phyloP scores from a whole-genome alignment of 2,329 filamentous ascomycete species.

The Penicillium sp. region DNA sequence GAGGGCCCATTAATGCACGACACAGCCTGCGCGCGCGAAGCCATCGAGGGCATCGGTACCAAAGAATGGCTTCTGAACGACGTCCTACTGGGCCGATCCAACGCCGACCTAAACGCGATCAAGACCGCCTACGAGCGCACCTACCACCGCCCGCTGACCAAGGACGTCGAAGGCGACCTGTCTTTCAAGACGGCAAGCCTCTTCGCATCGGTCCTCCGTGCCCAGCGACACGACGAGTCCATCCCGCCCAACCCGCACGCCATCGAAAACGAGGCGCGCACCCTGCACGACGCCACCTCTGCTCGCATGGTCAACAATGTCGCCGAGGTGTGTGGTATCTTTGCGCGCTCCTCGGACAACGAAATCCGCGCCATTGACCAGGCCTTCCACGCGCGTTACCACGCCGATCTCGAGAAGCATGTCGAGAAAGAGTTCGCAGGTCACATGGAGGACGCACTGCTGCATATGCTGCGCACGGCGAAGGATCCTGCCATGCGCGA shows the following conservation, averaged over 20 bases:
- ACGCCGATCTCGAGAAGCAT: constrained; percentile 66
- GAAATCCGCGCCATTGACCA: constrained; percentile 80
- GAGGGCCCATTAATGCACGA: constrained; percentile 79
- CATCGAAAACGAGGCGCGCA: constrained; percentile 71
- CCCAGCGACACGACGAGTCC: constrained; percentile 73
- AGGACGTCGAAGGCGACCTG: constrained; percentile 72
- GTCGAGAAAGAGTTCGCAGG: constrained; percentile 83
- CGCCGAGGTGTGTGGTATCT: constrained; percentile 67
- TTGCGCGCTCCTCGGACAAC: constrained; percentile 72
- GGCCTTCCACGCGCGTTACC: constrained; percentile 71
- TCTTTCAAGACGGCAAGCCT: constrained; percentile 82
- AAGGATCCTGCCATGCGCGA: constrained; percentile 81
- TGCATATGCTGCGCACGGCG: constrained; percentile 75
- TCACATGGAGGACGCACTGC: constrained; percentile 83
- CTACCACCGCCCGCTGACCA: constrained; percentile 66
- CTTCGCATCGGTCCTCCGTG: constrained; percentile 77
- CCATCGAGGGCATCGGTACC: constrained; percentile 77
- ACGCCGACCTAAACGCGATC: constrained; percentile 85
- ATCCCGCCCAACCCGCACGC: constrained; percentile 69
- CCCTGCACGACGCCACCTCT: constrained; percentile 74
- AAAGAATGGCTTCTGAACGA: constrained; percentile 87
- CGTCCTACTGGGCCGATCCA: constrained; percentile 75
- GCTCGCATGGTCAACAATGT: constrained; percentile 55
- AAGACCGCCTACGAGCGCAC: constrained; percentile 71
- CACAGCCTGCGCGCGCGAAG: constrained; percentile 65